These are phyloP conservation scores for Corylus avellana DNA, from an alignment of 306 rosid species.

Conservation along the genomic window DNA sequence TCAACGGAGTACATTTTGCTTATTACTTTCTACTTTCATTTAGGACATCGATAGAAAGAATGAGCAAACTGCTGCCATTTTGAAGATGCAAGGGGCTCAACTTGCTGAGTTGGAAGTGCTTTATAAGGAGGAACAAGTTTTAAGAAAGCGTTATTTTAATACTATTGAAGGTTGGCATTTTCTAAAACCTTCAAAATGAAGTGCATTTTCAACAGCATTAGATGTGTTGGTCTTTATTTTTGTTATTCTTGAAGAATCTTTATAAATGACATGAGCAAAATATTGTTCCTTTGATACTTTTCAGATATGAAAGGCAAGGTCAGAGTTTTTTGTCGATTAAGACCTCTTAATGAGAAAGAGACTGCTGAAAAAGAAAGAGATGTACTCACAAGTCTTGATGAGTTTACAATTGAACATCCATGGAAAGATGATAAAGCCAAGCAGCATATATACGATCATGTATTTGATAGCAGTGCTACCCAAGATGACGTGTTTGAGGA, in stretches of 20 bases:
- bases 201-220: not conserved
- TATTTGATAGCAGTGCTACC: conserved; percentile 67
- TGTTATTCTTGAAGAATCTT: not conserved
- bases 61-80: conserved; percentile 83
- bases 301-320: conserved; percentile 99
- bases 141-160: conserved; percentile 89
- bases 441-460: conserved; percentile 82
- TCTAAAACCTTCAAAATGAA: not conserved
- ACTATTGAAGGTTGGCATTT: conserved; percentile 74
- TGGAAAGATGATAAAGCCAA: conserved; percentile 86
- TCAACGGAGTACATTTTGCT: not conserved
- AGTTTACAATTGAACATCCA: conserved; percentile 86
- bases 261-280: conserved; percentile 6
- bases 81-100: conserved; percentile 95
- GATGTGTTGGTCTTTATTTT: not conserved
- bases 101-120: conserved; percentile 86
- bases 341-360: conserved; percentile 85
- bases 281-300: conserved; percentile 21
- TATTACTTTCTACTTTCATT: conserved; percentile 21
- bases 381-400: conserved; percentile 53
- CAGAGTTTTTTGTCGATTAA: conserved; percentile 81
- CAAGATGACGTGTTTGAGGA: conserved; percentile 91
- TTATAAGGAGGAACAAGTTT: conserved; percentile 91
- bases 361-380: conserved; percentile 52
- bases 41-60: conserved; percentile 97